Evolutionary conservation across 331 rosid genomes (phyloP), one percentile per base, ranked within the genome.

Genomic region (Dryas integrifolia): DNA sequence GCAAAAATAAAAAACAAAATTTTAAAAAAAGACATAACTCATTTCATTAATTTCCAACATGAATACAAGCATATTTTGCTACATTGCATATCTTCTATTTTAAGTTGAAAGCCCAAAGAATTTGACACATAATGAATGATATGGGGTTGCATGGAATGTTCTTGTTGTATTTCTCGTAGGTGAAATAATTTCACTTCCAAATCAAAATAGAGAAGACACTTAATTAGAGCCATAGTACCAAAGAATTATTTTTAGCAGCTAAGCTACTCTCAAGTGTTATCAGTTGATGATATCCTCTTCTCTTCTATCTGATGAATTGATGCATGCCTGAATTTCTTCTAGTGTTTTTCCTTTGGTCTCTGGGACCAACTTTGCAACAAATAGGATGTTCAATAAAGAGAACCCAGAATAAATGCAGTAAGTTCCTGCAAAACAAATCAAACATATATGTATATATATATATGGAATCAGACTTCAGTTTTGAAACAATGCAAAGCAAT

Each of bases 321-420:
- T 84, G 86, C 81, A 77, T 13, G 80, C 84, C 44, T 92, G 98
- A 62, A 89, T 88, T 69, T 89, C 91, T 82, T 92, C 98, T n/a
- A 89, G 82, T 58, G 96, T 92, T 84, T 84, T 89, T 58, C 98
- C 96, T 77, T 92, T 89, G 77, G 96, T 92, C 78, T 92, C 98
- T 44, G 96, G 96, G 47, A 89, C 95, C 64, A 85, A 67, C 79
- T 81, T 85, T 15, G 87, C 87, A 46, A 85, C 92, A 66, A 89
- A 89, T 11, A 89, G 16, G 75, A 92, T 74, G 6, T 88, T 86
- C 75, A 88, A 52, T 58, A 86, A 76, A 62, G 92, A 87, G 65
- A 82, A 82, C 51, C 83, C 88, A 65, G 89, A 82, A 72, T 88
- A 92, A 67, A 86, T 68, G 70, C 77, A 84, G 51, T 83, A 83